Evolutionary conservation across 2,329 filamentous ascomycete species (phyloP).

Genomic region (Aureobasidium zeae): DNA sequence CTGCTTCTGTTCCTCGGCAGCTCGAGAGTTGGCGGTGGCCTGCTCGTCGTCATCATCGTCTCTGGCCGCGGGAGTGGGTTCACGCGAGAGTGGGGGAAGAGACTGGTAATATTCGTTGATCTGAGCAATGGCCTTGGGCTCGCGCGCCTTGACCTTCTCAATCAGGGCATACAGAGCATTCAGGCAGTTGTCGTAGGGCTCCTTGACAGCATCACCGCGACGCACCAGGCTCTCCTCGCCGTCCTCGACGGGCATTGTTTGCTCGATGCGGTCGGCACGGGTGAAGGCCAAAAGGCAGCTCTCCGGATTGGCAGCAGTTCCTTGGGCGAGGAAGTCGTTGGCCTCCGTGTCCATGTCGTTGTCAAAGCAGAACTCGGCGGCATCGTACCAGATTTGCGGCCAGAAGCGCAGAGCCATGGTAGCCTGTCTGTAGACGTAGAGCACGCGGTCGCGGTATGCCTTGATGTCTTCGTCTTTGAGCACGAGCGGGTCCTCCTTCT

Average conservation of each 20-base stretch:
- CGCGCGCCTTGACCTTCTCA: constrained; percentile 57
- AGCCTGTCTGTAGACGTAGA: constrained; percentile 90
- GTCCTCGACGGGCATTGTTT: constrained; percentile 60
- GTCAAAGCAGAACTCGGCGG: constrained; percentile 82
- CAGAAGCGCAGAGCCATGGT: constrained; percentile 90
- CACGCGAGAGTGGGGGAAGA: constrained; percentile 28
- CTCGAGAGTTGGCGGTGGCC: constrained; percentile 31
- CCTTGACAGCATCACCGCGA: constrained; percentile 64
- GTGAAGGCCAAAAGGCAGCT: constrained; percentile 85
- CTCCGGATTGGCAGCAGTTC: constrained; percentile 83
- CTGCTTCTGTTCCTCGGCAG: constrained; percentile 45
- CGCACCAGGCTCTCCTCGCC: constrained; percentile 57
- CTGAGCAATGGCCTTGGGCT: constrained; percentile 51
- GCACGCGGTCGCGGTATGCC: constrained; percentile 65
- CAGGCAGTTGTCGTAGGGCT: constrained; percentile 73
- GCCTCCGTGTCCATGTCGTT: constrained; percentile 65
- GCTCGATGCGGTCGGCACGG: constrained; percentile 78
- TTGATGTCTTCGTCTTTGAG: constrained; percentile 71
- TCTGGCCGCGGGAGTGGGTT: constrained; percentile 33
- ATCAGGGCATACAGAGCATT: constrained; percentile 82
- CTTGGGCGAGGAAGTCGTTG: constrained; percentile 69
- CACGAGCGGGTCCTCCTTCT: constrained; percentile 84
- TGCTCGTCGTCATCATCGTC: constrained; percentile 39
- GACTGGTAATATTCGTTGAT: constrained; percentile 47
- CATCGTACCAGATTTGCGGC: constrained; percentile 93